Conservation (phyloP, 805 yeast species). For the Nakazawaea sp. region DNA sequence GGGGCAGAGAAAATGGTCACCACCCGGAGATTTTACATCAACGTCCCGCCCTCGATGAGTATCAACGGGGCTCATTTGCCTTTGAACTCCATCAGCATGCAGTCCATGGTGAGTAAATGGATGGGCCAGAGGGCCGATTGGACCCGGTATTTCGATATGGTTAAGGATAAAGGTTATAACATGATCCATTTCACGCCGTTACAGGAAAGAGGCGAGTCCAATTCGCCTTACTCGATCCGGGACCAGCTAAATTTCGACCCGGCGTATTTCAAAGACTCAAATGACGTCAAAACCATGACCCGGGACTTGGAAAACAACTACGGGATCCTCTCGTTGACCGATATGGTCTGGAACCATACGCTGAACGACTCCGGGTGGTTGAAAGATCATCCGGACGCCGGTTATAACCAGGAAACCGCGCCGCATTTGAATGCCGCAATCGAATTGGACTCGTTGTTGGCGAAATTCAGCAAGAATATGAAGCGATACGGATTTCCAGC, state of each 20-base stretch:
- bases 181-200: constrained; percentile 96
- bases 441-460: constrained; percentile 66
- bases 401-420: constrained; percentile 80
- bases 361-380: constrained; percentile 89
- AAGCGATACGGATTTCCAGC: constrained; percentile 56
- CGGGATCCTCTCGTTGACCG: constrained; percentile 74
- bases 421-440: constrained; percentile 85
- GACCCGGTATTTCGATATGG: constrained; percentile 55
- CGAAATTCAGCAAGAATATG: constrained; percentile 58
- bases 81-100: constrained; percentile 72
- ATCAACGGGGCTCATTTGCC: constrained; percentile 53
- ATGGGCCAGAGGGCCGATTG: constrained; percentile 63
- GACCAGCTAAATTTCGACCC: constrained; percentile 83
- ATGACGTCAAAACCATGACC: constrained; percentile 50
- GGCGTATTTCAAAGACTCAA: constrained; percentile 43
- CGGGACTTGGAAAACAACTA: constrained; percentile 41
- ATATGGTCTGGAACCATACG: constrained; percentile 91
- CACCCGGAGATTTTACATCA: constrained; percentile 63
- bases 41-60: constrained; percentile 70
- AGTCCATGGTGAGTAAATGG: constrained; percentile 88
- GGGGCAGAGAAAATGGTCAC: constrained; percentile 26
- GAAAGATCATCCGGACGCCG: constrained; percentile 80
- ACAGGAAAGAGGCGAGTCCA: constrained; percentile 81
- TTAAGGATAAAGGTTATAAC: constrained; percentile 77
- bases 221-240: constrained; percentile 88